Evolutionary conservation across 2,329 filamentous ascomycete species (phyloP).

Genomic region (Tothia fuscella): DNA sequence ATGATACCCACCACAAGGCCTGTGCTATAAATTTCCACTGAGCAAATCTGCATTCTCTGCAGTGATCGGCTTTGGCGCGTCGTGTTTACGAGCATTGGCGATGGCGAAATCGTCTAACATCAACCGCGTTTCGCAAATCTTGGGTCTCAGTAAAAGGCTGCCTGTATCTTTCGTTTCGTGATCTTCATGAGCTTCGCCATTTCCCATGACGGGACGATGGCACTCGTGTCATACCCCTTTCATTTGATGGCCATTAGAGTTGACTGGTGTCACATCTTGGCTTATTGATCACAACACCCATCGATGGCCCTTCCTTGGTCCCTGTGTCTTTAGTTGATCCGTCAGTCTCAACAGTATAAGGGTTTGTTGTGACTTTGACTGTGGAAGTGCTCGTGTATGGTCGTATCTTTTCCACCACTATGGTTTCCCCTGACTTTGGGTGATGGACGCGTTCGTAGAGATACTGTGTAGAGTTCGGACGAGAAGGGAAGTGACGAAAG

Average conservation of each 20-base stretch:
- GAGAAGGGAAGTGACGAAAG: no score
- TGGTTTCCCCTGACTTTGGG: constrained; percentile 24
- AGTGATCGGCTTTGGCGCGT: constrained; percentile 53
- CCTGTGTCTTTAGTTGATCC: constrained; percentile 13
- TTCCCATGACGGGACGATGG: constrained; percentile 52
- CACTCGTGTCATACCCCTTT: constrained; percentile 14
- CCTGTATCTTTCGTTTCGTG: constrained; percentile 72
- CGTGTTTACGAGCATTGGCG: constrained; percentile 52
- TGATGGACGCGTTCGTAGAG: constrained; percentile 26
- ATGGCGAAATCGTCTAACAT: no score
- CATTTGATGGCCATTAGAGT: constrained; percentile 13
- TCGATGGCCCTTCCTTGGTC: constrained; percentile 8
- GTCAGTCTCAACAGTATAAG: constrained; percentile 24
- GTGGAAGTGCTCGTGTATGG: constrained; percentile 21
- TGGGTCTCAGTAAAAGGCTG: constrained; percentile 55
- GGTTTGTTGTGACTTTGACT: constrained; percentile 25
- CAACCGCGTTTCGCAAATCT: constrained; percentile 55
- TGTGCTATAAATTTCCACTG: constrained; percentile 73
- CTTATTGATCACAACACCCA: constrained; percentile 5
- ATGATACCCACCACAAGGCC: constrained; percentile 77
- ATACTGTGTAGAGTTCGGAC: no score
- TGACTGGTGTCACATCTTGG: constrained; percentile 21
- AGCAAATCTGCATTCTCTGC: constrained; percentile 60
- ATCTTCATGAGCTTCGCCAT: constrained; percentile 59
- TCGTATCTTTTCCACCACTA: constrained; percentile 23